phyloP scores from a whole-genome alignment of 1,139 yeast species.

The Trichomonascaceae sp. region DNA sequence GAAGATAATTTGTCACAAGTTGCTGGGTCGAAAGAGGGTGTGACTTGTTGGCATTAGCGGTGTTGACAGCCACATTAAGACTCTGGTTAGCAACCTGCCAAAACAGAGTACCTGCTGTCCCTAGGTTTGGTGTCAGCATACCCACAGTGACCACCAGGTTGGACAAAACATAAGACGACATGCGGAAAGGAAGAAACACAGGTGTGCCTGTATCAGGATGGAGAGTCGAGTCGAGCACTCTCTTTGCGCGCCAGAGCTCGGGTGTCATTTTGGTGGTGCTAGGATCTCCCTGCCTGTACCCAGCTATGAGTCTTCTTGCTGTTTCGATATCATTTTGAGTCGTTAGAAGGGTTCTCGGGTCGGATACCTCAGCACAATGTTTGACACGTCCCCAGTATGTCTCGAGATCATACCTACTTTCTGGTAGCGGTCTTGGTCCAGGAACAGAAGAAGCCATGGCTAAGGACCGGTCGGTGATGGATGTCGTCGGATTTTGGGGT shows the following conservation, averaged over 20 bases:
- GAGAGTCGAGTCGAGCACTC: constrained; percentile 69
- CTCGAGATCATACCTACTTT: constrained; percentile 59
- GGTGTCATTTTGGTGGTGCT: constrained; percentile 40
- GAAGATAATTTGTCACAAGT: constrained; percentile 58
- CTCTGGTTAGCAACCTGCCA: constrained; percentile 98
- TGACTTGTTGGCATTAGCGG: constrained; percentile 90
- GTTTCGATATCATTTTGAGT: constrained; percentile 47
- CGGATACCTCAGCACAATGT: constrained; percentile 87
- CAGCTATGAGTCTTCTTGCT: constrained; percentile 55
- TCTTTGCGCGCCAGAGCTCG: constrained; percentile 81
- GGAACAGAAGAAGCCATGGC: constrained; percentile 78
- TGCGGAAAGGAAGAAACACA: constrained; percentile 82
- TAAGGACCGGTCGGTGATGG: background rate
- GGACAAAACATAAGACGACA: constrained; percentile 91
- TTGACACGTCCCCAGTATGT: constrained; percentile 89
- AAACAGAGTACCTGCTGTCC: constrained; percentile 79
- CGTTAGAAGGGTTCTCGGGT: constrained; percentile 77
- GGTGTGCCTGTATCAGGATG: constrained; percentile 96
- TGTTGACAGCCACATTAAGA: constrained; percentile 88
- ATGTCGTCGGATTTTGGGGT: background rate
- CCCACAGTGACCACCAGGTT: constrained; percentile 93
- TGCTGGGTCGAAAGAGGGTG: constrained; percentile 77
- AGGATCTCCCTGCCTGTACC: constrained; percentile 56
- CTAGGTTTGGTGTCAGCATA: constrained; percentile 89
- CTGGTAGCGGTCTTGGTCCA: constrained; percentile 69